Evolutionary conservation across 768 basidiomycete species (phyloP), one percentile per base, ranked within the genome.

Genomic region (Podaxis sp.): DNA sequence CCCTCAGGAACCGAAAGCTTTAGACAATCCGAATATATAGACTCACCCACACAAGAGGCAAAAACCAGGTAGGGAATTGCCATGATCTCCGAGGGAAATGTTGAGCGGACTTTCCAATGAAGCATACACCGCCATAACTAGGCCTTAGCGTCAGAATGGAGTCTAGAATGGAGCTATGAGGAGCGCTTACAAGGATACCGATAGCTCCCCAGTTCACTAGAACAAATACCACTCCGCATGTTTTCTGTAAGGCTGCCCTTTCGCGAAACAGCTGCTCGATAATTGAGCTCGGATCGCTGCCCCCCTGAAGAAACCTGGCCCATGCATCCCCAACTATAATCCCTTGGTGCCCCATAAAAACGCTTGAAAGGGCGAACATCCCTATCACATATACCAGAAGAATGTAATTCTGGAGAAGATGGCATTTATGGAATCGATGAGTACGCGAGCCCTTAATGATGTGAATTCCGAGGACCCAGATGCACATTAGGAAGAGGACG

Each of bases 101-200:
- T 17, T 5, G 61, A 62, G 11, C 40, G 46, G 10, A 56, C 24
- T 33, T 62, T 62, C 54, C 54, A 62, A 28, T 62, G 44, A 22
- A 62, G 11, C n/a, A 49, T 12, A n/a, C 61, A 62, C 13, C 61
- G 54, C 61, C 61, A 62, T 37, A 62, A 30, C 61, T 62, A 28
- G 26, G 33, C 8, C 20, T 22, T 28, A 8, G 4, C 7, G 28
- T 36, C 48, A 49, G 36, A 11, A 13, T 40, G 5, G 37, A 26
- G 11, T n/a, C 22, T 4, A 12, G 8, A 15, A 40, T 20, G 38
- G 11, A 26, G 22, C 10, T 0, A 50, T 17, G 4, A n/a, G 24
- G 5, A 26, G 12, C 6, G 17, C 60, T 62, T 55, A 62, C 60
- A 20, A 62, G 52, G 3, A 62, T 55, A 24, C 52, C 41, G 26